These are phyloP conservation scores for Bothia castanella DNA, from an alignment of 1,284 basidiomycete genomes.

Conservation along the genomic window DNA sequence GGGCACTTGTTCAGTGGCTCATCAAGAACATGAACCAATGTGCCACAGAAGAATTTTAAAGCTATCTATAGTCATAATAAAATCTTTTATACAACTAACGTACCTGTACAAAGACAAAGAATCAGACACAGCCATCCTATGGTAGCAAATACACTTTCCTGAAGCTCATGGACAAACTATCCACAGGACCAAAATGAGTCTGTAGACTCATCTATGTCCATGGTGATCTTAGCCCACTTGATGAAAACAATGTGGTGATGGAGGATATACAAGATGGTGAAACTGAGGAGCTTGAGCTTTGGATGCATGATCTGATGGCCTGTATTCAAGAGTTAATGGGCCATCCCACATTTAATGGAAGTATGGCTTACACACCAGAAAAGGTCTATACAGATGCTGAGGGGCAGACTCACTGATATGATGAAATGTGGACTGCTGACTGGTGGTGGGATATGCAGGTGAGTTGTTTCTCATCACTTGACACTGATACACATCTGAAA, in stretches of 20 bases:
- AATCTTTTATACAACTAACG: no score
- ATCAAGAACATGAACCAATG: conserved; percentile 3
- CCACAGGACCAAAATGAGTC: conserved; percentile 5
- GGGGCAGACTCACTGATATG: conserved; percentile 24
- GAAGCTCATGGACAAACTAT: conserved; percentile 2
- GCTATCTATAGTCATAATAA: conserved; percentile 5
- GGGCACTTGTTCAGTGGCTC: conserved; percentile 6
- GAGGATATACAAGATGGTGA: no score
- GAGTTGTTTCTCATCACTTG: no score
- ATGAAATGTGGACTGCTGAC: conserved; percentile 14
- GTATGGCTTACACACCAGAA: conserved; percentile 32
- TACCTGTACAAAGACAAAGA: no score
- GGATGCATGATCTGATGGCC: not conserved
- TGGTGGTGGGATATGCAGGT: conserved; percentile 18
- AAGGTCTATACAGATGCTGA: conserved; percentile 28
- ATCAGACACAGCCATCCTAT: not conserved
- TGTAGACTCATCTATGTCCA: conserved; percentile 10
- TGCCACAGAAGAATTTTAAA: conserved; percentile 3
- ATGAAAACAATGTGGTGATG: no score
- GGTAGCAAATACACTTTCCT: not conserved
- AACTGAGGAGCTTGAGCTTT: conserved; percentile 8
- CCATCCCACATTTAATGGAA: conserved; percentile 27
- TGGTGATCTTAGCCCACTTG: not conserved
- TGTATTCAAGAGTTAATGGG: conserved; percentile 3
- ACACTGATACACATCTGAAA: no score